Evolutionary conservation across 345 rosid species (phyloP).

Genomic region (Camelina sativa): DNA sequence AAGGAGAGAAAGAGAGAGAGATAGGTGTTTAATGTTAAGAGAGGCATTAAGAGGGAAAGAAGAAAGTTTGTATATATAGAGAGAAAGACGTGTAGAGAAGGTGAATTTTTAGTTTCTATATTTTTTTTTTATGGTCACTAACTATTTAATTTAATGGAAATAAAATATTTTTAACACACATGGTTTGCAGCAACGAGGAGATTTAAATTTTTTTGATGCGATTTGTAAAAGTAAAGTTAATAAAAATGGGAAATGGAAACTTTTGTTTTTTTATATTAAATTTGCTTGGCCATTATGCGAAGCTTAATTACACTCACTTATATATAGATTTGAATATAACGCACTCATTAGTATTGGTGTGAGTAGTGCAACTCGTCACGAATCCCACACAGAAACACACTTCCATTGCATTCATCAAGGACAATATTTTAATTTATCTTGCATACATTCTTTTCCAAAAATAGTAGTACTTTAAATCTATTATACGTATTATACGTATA

Average conservation of each 20-base stretch:
- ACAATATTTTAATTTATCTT: slow-evolving; percentile 29
- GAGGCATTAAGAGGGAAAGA: slow-evolving; percentile 42
- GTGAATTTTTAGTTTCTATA: slow-evolving; percentile 13
- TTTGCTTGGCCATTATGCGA: slow-evolving; percentile 41
- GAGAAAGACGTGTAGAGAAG: slow-evolving; percentile 49
- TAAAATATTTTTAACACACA: slow-evolving; percentile 31
- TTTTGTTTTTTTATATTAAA: background rate
- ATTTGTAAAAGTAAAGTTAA: slow-evolving; percentile 25
- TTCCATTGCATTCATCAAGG: slow-evolving; percentile 36
- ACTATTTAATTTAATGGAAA: slow-evolving; percentile 11
- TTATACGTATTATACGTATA: background rate
- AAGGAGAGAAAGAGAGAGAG: slow-evolving; percentile 12
- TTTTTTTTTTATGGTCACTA: slow-evolving; percentile 16
- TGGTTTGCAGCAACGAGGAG: slow-evolving; percentile 41
- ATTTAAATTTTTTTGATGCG: slow-evolving; percentile 32
- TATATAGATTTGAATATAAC: slow-evolving; percentile 37
- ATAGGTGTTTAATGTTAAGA: slow-evolving; percentile 36
- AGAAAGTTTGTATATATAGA: slow-evolving; percentile 51
- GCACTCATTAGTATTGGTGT: slow-evolving; percentile 38
- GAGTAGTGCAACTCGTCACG: slow-evolving; percentile 47
- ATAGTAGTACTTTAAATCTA: slow-evolving; percentile 19
- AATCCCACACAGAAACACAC: slow-evolving; percentile 42
- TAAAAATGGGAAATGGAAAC: slow-evolving; percentile 12
- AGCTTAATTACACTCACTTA: slow-evolving; percentile 41
- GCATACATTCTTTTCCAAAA: slow-evolving; percentile 20